Evolutionary conservation across 176 grass and related monocot genomes (phyloP).

Genomic region (Tuctoria greenei): DNA sequence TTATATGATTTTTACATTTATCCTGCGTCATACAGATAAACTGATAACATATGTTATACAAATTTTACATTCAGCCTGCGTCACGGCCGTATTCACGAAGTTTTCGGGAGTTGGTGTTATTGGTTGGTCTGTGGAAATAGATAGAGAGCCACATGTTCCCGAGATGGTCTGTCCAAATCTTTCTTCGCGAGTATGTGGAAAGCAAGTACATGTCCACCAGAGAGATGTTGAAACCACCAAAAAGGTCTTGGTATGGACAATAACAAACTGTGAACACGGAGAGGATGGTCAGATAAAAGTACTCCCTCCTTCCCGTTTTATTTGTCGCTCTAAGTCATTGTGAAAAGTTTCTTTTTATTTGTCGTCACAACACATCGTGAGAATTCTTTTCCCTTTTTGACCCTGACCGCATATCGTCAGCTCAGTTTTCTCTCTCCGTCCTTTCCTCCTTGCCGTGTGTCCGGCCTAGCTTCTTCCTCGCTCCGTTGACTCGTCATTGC

Average conservation of each 20-base stretch:
- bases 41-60: not conserved
- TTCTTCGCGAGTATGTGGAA: not conserved
- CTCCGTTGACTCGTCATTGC: no score
- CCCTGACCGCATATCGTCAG: no score
- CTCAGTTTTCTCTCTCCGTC: no score
- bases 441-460: no score
- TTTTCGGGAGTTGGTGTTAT: not conserved
- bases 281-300: not conserved
- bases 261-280: not conserved
- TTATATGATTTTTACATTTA: not conserved
- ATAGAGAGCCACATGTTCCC: not conserved
- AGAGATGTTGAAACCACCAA: not conserved
- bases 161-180: not conserved
- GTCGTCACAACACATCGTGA: no score
- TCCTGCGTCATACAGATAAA: conserved; percentile 11
- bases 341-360: no score
- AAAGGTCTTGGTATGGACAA: not conserved
- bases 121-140: not conserved
- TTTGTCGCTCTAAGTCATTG: no score
- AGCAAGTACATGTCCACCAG: not conserved
- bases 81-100: not conserved
- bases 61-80: not conserved
- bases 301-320: no score
- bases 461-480: no score
- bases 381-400: no score